phyloP scores from a whole-genome alignment of 2,329 filamentous ascomycete genomes.

The Diaporthe eres region DNA sequence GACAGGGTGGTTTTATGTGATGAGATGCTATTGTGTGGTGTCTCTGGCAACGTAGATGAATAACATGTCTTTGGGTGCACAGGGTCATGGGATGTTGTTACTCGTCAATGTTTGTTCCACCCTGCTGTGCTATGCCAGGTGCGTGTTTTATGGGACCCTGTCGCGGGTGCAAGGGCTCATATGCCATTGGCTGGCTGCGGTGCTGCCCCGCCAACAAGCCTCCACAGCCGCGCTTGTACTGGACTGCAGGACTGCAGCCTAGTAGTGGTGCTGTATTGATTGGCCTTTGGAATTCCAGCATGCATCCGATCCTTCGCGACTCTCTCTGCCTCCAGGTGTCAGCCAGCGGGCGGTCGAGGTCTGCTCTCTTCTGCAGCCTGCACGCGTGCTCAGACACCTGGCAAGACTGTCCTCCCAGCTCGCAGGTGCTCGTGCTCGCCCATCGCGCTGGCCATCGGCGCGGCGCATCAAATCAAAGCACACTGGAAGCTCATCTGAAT shows the following conservation, averaged over 20 bases:
- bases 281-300: slow-evolving; percentile 22
- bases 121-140: neutral
- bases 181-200: neutral
- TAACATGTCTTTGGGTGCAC: neutral
- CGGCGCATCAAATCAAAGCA: slow-evolving; percentile 13
- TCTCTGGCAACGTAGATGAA: neutral
- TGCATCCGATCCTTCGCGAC: neutral
- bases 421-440: neutral
- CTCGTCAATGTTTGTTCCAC: slow-evolving; percentile 10
- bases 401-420: neutral
- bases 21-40: neutral
- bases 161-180: neutral
- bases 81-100: neutral
- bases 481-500: slow-evolving; percentile 9
- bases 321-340: neutral
- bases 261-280: slow-evolving; percentile 9
- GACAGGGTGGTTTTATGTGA: neutral
- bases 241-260: slow-evolving; percentile 20
- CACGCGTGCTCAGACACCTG: slow-evolving; percentile 3
- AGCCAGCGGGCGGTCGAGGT: neutral
- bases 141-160: slow-evolving; percentile 30
- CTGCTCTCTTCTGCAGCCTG: slow-evolving; percentile 2
- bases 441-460: slow-evolving; percentile 13
- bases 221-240: slow-evolving; percentile 9
- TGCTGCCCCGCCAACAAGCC: slow-evolving; percentile 34